phyloP scores from a whole-genome alignment of 2,329 filamentous ascomycete species.

The Aspergillus sp. region DNA sequence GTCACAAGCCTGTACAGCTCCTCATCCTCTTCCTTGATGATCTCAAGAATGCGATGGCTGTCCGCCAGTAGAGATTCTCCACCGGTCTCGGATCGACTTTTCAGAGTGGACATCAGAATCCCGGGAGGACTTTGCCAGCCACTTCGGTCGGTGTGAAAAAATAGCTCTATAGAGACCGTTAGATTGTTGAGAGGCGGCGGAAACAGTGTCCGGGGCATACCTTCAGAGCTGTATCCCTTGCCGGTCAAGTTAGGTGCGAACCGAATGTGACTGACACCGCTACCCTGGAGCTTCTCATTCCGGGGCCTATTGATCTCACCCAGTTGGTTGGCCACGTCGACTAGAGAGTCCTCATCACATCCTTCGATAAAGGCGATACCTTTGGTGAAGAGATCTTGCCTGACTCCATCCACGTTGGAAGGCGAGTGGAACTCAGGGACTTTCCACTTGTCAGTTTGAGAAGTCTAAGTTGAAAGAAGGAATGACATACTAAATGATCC shows the following conservation, averaged over 20 bases:
- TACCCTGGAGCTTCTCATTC: conserved; percentile 9
- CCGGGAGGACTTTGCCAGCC: conserved; percentile 14
- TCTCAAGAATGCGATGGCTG: conserved; percentile 4
- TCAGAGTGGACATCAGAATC: conserved; percentile 11
- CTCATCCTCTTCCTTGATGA: conserved; percentile 5
- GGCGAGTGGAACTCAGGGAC: conserved; percentile 6
- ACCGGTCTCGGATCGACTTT: conserved; percentile 6
- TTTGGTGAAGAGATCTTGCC: conserved; percentile 5
- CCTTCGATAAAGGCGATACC: conserved; percentile 13
- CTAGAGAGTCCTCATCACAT: conserved; percentile 7
- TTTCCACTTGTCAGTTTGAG: not conserved
- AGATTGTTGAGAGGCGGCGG: not conserved
- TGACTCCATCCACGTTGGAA: conserved; percentile 4
- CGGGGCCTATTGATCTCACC: conserved; percentile 10
- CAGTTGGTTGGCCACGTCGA: conserved; percentile 4
- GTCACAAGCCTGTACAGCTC: conserved; percentile 11
- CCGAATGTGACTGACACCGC: conserved; percentile 14
- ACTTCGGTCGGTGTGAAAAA: conserved; percentile 15
- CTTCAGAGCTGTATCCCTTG: conserved; percentile 1
- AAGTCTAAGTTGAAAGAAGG: not conserved
- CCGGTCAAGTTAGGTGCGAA: conserved; percentile 5
- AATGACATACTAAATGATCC: not conserved
- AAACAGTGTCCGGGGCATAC: not conserved
- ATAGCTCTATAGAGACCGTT: conserved; percentile 5
- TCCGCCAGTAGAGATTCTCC: conserved; percentile 13